A percentile compares a stretch with the other conserved stretches of the same genome.
phyloP scores from a whole-genome alignment of 2,329 filamentous ascomycete species.

The Talaromyces sp. region DNA sequence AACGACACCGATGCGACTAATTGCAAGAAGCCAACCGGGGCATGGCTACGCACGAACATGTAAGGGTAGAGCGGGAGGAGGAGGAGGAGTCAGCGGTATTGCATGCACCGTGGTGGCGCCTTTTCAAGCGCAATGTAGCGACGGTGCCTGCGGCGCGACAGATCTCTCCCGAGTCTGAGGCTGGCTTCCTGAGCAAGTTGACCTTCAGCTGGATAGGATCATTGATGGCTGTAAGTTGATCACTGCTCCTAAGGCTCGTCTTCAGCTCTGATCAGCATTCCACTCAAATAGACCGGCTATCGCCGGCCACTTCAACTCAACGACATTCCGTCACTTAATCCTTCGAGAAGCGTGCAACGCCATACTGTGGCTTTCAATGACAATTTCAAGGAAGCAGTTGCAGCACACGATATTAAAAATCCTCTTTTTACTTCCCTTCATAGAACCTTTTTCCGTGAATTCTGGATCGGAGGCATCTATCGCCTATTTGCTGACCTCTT shows the following conservation, averaged over 20 bases:
- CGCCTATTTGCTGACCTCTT: neutral
- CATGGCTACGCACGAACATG: neutral
- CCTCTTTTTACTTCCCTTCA: slow-evolving; percentile 1
- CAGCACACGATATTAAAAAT: neutral
- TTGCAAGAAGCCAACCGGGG: neutral
- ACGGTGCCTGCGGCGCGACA: neutral
- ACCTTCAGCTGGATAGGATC: slow-evolving; percentile 1
- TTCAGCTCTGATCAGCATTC: neutral
- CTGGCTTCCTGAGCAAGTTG: neutral
- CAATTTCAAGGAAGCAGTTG: neutral
- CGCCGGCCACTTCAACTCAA: slow-evolving; percentile 1
- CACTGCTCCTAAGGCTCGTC: neutral
- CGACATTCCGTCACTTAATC: neutral
- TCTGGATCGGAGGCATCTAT: neutral
- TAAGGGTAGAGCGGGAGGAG: neutral
- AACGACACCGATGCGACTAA: neutral
- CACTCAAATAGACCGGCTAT: neutral
- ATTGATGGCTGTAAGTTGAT: slow-evolving; percentile 1
- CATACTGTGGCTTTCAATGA: neutral
- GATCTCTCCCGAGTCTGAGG: neutral
- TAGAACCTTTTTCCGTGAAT: slow-evolving; percentile 1
- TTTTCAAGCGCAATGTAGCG: neutral
- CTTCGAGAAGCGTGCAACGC: neutral
- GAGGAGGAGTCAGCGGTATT: neutral
- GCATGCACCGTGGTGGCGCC: neutral